Evolutionary conservation across 2,329 filamentous ascomycete genomes (phyloP).

Genomic region (Ceratocystis destructans): DNA sequence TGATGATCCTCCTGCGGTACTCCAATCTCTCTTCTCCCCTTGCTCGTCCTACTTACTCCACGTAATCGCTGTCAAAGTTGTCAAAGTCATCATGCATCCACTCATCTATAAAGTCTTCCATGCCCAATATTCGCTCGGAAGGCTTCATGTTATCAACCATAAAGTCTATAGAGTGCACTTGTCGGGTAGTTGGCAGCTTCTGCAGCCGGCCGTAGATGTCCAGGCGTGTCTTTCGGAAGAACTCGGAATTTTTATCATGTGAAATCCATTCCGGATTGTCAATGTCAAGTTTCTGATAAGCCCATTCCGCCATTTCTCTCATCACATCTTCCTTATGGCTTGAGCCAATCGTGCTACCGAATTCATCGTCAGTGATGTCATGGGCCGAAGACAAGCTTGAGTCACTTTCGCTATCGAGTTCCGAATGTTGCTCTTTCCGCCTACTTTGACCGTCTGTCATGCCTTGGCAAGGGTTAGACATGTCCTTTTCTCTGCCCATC

Average conservation of each 20-base stretch:
- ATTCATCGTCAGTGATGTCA: not conserved
- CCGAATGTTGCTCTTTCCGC: not conserved
- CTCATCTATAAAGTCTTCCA: constrained; percentile 56
- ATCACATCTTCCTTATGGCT: not conserved
- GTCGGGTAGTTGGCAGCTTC: not conserved
- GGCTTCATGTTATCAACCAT: constrained; percentile 55
- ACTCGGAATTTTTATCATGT: not conserved
- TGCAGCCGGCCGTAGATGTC: not conserved
- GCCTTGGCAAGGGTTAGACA: not conserved
- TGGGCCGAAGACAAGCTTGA: not conserved
- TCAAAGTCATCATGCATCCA: constrained; percentile 38
- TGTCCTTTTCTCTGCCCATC: not conserved
- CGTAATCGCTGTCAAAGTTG: constrained; percentile 30
- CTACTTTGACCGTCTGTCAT: not conserved
- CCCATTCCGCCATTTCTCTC: not conserved
- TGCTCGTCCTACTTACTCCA: not conserved
- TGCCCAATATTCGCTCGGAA: constrained; percentile 51
- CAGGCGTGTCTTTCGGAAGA: not conserved
- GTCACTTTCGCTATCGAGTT: not conserved
- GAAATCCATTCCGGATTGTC: not conserved
- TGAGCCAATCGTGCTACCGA: not conserved
- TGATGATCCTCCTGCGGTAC: too few relatives aligned
- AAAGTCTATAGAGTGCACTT: constrained; percentile 1
- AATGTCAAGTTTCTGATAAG: not conserved
- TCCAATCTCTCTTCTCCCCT: too few relatives aligned